A percentile compares a stretch with the other conserved stretches of the same genome.
phyloP scores from a whole-genome alignment of 2,329 filamentous ascomycete genomes.

The Monilinia vaccinii-corymbosi region DNA sequence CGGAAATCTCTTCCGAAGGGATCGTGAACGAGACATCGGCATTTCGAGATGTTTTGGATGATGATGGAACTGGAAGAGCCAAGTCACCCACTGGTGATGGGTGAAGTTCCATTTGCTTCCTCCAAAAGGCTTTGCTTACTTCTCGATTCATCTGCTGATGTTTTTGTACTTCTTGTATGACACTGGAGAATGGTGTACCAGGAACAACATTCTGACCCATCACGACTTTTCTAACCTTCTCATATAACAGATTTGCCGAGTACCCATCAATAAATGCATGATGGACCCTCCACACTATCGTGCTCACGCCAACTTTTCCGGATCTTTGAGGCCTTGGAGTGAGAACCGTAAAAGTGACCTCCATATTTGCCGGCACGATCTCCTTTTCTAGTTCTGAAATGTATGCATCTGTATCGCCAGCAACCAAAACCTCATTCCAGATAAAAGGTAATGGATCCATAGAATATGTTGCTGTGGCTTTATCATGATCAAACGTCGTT shows the following conservation, averaged over 20 bases:
- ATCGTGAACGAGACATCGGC: background rate
- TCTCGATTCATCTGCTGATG: background rate
- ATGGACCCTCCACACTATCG: conserved; percentile 29
- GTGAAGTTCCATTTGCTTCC: background rate
- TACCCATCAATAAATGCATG: conserved; percentile 30
- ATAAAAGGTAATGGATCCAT: background rate
- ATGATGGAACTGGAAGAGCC: background rate
- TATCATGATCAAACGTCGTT: conserved; percentile 8
- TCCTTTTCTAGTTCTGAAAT: background rate
- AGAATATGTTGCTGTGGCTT: background rate
- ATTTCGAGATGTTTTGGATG: background rate
- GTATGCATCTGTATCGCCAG: background rate
- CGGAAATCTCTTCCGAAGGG: conserved; percentile 2
- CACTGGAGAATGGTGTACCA: background rate
- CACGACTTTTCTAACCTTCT: conserved; percentile 4
- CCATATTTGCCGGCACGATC: background rate
- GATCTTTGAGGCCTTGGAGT: background rate
- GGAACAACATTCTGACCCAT: background rate
- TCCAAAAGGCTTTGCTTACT: conserved; percentile 3
- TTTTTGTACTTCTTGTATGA: background rate
- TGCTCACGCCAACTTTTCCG: conserved; percentile 1
- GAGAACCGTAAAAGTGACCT: background rate
- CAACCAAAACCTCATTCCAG: background rate
- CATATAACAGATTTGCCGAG: conserved; percentile 16
- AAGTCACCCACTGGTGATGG: background rate